Evolutionary conservation across 2,329 filamentous ascomycete genomes (phyloP), one percentile per base, ranked within the genome.

Genomic region (Aureobasidium sp.): DNA sequence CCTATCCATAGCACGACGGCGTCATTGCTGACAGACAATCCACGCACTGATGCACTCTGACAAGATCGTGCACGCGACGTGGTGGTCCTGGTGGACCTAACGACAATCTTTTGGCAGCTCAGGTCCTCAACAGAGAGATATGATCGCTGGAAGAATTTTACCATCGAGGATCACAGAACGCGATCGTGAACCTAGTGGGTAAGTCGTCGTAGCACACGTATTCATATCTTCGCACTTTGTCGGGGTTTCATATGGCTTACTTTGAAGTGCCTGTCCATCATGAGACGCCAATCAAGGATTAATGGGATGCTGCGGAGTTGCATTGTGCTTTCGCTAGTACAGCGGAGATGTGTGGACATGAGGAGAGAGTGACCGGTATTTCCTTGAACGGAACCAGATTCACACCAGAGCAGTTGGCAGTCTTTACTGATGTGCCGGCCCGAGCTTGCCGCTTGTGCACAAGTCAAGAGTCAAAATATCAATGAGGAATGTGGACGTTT

Each of bases 381-480:
- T 19, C 24, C 45, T 48, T n/a, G n/a, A 22, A 30, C 32, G 38
- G 32, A 34, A 16, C 30, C 37, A 32, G 48, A 41, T 37, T 34
- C 27, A 27, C 48, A 19, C 25, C 48, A 51, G 32, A 17, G 38
- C 38, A 24, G 37, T 41, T 12, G 19, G 19, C 17, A 51, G 37
- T 40, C 37, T 41, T 40, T 27, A 51, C 35, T 22, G 48, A 51
- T 51, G 38, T 34, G 37, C 48, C 48, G 48, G 48, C 37, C 48
- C 48, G 48, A 40, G 48, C 48, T 51, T 51, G 47, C 47, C 47
- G 47, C 47, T 51, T 50, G 19, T 27, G 47, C 37, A 41, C 35
- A 34, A 50, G 37, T 51, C 48, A 41, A 51, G 37, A 51, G 37
- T 51, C 27, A 34, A 51, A 51, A 40, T 2, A 16, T 41, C 27